These are phyloP conservation scores for Rhizoctonia solani DNA, from an alignment of 1,284 basidiomycete genomes.

Conservation along the genomic window DNA sequence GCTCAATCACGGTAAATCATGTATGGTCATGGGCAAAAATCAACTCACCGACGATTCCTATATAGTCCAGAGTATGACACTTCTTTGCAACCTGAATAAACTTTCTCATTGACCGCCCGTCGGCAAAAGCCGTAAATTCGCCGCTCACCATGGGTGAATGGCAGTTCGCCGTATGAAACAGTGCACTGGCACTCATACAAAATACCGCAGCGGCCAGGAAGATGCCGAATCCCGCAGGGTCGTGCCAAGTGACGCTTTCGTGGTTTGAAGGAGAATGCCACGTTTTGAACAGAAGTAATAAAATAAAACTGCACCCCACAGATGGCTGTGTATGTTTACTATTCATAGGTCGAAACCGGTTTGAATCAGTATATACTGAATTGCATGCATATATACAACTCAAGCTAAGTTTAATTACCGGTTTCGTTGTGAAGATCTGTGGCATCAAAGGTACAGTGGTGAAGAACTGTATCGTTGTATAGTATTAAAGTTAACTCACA, in stretches of 20 bases:
- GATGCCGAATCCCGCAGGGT: slow-evolving; percentile 64
- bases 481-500: slow-evolving; percentile 58
- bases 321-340: slow-evolving; percentile 92
- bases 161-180: slow-evolving; percentile 77
- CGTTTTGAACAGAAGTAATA: slow-evolving; percentile 59
- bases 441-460: slow-evolving; percentile 23
- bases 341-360: no score
- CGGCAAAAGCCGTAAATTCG: no score
- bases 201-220: slow-evolving; percentile 76
- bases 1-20: slow-evolving; percentile 7
- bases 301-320: slow-evolving; percentile 76
- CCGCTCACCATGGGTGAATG: slow-evolving; percentile 70
- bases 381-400: slow-evolving; percentile 3
- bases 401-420: slow-evolving; percentile 49
- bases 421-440: slow-evolving; percentile 85
- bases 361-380: background rate
- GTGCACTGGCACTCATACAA: slow-evolving; percentile 75
- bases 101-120: slow-evolving; percentile 41
- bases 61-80: slow-evolving; percentile 71
- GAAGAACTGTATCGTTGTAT: slow-evolving; percentile 9
- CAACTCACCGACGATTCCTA: slow-evolving; percentile 63
- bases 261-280: slow-evolving; percentile 56
- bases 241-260: slow-evolving; percentile 60
- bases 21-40: slow-evolving; percentile 17
- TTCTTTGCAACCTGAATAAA: slow-evolving; percentile 47